Conservation (phyloP, 345 rosid species). For the Eucalyptus polyanthemos region DNA sequence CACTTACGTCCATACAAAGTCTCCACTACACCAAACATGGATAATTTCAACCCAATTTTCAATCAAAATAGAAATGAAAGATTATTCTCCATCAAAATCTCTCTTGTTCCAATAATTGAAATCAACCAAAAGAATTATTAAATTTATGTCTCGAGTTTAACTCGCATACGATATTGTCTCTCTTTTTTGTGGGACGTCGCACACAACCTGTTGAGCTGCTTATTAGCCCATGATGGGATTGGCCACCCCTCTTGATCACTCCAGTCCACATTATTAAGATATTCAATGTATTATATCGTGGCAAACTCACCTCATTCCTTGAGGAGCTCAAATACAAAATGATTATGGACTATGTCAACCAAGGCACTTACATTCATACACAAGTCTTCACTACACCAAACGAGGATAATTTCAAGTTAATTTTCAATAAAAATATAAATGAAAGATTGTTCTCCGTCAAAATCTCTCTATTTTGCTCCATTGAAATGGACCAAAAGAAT, state of each 20-base stretch:
- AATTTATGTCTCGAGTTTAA: no score
- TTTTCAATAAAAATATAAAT: neutral
- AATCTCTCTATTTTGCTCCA: neutral
- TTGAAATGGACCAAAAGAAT: neutral
- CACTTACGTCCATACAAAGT: neutral
- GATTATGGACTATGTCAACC: neutral
- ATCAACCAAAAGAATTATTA: neutral
- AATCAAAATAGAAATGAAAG: neutral
- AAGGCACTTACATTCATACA: neutral
- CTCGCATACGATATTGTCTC: no score
- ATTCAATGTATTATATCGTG: no score
- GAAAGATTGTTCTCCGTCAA: neutral
- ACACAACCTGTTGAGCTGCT: no score
- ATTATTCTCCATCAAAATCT: neutral
- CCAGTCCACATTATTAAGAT: rapidly evolving
- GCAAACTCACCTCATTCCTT: no score
- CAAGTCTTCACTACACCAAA: neutral
- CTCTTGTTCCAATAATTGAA: neutral
- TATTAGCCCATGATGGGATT: no score
- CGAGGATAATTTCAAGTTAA: neutral
- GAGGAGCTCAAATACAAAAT: neutral
- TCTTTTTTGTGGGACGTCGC: rapidly evolving
- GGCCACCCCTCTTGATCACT: no score
- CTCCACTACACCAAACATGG: neutral
- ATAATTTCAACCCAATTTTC: neutral